These are phyloP conservation scores for Wickerhamomyces tratensis DNA, from an alignment of 805 yeast genomes.

Conservation along the genomic window DNA sequence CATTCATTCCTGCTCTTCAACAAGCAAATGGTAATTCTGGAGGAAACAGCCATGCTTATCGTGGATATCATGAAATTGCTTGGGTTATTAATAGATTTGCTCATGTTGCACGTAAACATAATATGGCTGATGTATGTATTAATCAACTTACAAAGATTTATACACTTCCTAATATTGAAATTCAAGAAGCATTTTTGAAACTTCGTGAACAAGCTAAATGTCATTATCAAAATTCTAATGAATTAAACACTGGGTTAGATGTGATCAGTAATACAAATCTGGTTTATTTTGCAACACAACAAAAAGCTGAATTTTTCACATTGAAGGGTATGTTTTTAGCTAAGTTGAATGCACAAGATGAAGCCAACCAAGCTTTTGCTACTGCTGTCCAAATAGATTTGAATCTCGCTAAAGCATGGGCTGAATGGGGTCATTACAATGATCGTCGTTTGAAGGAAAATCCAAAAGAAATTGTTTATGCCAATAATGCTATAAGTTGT, in stretches of 20 bases:
- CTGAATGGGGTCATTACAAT: conserved; percentile 97
- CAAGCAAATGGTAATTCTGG: conserved; percentile 57
- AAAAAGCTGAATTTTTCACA: conserved; percentile 96
- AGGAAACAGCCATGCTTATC: conserved; percentile 86
- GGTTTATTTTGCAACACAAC: conserved; percentile 94
- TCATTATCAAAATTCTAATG: conserved; percentile 86
- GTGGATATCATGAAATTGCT: conserved; percentile 98
- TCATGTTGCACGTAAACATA: conserved; percentile 94
- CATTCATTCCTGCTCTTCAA: conserved; percentile 79
- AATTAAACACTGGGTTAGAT: conserved; percentile 89
- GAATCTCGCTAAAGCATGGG: conserved; percentile 97
- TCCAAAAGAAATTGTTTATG: conserved; percentile 71
- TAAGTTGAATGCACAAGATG: conserved; percentile 81
- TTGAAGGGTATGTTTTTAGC: conserved; percentile 97
- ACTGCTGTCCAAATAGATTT: conserved; percentile 95
- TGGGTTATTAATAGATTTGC: conserved; percentile 99
- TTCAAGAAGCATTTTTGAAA: conserved; percentile 94
- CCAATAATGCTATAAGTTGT: conserved; percentile 91
- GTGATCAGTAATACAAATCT: conserved; percentile 94
- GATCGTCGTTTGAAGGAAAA: conserved; percentile 81
- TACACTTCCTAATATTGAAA: conserved; percentile 93
- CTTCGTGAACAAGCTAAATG: conserved; percentile 96
- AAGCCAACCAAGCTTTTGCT: conserved; percentile 96
- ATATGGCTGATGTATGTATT: conserved; percentile 94
- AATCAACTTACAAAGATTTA: conserved; percentile 88